phyloP scores from a whole-genome alignment of 257 asterid species.

The Datura wrightii region DNA sequence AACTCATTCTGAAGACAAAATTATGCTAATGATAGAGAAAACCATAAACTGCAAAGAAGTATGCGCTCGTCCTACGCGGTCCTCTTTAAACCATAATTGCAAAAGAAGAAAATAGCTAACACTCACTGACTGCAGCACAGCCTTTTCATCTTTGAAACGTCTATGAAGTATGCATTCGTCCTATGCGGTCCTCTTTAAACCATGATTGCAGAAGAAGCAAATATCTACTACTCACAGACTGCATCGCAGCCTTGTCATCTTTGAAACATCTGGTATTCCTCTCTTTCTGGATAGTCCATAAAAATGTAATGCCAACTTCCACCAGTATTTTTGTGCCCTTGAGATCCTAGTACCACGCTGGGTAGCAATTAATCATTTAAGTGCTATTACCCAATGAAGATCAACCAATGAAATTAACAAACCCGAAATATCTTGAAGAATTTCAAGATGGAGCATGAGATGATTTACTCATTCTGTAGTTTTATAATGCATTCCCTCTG shows the following conservation, averaged over 20 bases:
- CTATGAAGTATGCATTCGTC: not conserved
- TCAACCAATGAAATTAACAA: constrained; percentile 1
- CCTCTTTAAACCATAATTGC: constrained; percentile 13
- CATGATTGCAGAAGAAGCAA: not conserved
- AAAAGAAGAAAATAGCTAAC: not conserved
- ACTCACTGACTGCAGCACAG: not conserved
- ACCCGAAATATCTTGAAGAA: not conserved
- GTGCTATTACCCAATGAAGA: not conserved
- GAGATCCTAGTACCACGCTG: not conserved
- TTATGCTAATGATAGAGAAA: not conserved
- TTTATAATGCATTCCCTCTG: constrained; percentile 1
- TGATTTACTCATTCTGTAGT: constrained; percentile 1
- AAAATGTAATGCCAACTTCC: constrained; percentile 1
- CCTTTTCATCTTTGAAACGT: not conserved
- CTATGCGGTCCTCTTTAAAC: not conserved
- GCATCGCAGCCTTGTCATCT: not conserved
- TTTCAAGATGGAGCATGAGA: constrained; percentile 7
- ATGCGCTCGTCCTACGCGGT: not conserved
- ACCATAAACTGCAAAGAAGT: not conserved
- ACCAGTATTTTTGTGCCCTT: not conserved
- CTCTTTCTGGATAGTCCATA: not conserved
- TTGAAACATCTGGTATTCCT: constrained; percentile 15
- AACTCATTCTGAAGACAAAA: constrained; percentile 28
- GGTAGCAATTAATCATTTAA: not conserved
- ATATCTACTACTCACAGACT: not conserved